Conservation (phyloP, 2,329 filamentous ascomycete species). For the Leptographium radiaticola region DNA sequence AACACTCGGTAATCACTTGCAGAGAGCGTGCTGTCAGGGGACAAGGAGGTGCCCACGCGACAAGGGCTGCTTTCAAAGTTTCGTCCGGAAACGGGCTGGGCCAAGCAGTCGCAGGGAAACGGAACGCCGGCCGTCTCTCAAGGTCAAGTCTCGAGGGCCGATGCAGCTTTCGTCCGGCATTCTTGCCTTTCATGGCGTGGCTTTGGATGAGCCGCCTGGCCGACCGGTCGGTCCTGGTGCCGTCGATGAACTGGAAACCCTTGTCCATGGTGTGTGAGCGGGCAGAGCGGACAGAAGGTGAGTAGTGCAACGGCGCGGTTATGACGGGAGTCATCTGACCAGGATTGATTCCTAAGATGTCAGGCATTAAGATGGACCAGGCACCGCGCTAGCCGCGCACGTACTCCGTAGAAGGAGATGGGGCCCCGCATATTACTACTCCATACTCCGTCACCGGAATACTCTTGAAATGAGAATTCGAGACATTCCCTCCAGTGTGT, state of each 20-base stretch:
- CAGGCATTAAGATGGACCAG: too few relatives aligned
- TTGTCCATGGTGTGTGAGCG: background rate
- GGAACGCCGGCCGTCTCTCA: background rate
- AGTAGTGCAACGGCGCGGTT: too few relatives aligned
- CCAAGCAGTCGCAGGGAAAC: background rate
- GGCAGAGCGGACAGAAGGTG: background rate
- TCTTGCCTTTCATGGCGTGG: background rate
- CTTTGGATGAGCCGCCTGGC: background rate
- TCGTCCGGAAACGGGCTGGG: background rate
- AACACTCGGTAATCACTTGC: background rate
- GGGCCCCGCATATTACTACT: too few relatives aligned
- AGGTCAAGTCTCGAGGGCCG: background rate
- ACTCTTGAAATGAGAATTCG: too few relatives aligned
- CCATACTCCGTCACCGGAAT: too few relatives aligned
- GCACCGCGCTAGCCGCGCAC: too few relatives aligned
- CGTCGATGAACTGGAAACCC: background rate
- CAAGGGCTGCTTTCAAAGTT: background rate
- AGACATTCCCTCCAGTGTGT: too few relatives aligned
- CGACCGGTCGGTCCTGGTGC: background rate
- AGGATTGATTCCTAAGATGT: too few relatives aligned
- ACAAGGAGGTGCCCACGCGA: background rate
- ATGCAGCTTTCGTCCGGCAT: background rate
- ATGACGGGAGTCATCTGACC: too few relatives aligned
- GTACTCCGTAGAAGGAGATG: too few relatives aligned
- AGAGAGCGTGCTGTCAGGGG: background rate